Evolutionary conservation across 495 filamentous ascomycete species (phyloP), one percentile per base, ranked within the genome.

Genomic region (Cetradonia linearis): DNA sequence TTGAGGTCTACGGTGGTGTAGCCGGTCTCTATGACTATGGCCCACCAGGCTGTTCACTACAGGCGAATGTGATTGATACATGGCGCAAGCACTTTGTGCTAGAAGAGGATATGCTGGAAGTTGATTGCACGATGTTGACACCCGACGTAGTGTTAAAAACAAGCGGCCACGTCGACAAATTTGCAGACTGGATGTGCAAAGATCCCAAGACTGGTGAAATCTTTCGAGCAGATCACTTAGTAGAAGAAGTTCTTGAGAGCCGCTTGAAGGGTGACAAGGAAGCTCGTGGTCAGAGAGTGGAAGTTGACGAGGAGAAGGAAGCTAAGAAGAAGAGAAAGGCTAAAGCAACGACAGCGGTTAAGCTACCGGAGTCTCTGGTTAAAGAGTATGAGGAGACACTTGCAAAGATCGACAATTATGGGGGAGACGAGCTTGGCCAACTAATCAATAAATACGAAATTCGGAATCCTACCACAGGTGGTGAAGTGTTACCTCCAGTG

Each of bases 131-230:
- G 14, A 87, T 87, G 71, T 70, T 94, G 65, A 94, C 89, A 56
- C 93, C 93, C 27, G 80, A 89, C 62, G 88, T 92, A 44, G 88
- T 97, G 13, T 78, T 98, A 49, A 95, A 96, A 81, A 97, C 93
- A 28, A 89, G 85, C 69, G 93, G 94, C 61, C 93, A 98, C 73
- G 93, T 97, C 56, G 93, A 96, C 65, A 94, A 94, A 72, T 98
- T 97, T 71, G 87, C 90, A 65, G 94, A 97, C 71, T 96, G 89
- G 89, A 96, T 96, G 91, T 95, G 90, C 83, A 96, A 96, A 73
- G 93, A 98, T 71, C 90, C 91, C 56, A 93, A 95, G 77, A 93
- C 86, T 66, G 93, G 93, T 68, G 94, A 97, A 76, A 94, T 96
- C 61, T 85, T 96, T 71, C 83, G 93, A 62, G 91, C 93, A 33